phyloP scores from a whole-genome alignment of 768 basidiomycete species.

The Phallus indusiatus region DNA sequence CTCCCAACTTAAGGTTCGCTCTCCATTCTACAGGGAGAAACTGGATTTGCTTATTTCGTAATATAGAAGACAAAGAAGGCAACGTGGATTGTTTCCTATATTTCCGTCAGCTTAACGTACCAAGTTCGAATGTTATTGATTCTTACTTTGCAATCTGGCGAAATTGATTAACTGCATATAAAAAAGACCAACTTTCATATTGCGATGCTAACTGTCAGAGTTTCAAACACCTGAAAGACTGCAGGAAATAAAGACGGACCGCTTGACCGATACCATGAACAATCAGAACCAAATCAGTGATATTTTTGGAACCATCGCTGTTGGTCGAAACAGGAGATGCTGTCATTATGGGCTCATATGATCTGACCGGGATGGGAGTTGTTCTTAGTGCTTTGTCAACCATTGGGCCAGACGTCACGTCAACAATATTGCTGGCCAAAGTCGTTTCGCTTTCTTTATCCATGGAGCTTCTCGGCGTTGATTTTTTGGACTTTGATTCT shows the following conservation, averaged over 20 bases:
- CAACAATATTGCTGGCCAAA: not conserved
- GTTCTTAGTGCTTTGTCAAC: constrained; percentile 25
- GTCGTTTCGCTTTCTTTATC: not conserved
- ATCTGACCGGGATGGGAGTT: constrained; percentile 12
- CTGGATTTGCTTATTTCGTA: constrained; percentile 30
- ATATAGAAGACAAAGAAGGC: constrained; percentile 30
- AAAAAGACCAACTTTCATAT: constrained; percentile 33
- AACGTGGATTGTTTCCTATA: constrained; percentile 26
- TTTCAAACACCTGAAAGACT: not conserved
- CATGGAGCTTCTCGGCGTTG: not conserved
- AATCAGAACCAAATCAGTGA: constrained; percentile 34
- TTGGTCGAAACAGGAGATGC: constrained; percentile 2
- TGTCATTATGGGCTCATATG: not conserved
- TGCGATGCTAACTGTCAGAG: constrained; percentile 22
- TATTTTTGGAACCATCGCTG: constrained; percentile 14
- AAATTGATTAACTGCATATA: constrained; percentile 32
- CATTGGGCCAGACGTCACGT: constrained; percentile 4
- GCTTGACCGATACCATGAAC: constrained; percentile 34
- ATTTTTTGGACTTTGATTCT: constrained; percentile 2
- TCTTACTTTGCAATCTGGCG: constrained; percentile 26
- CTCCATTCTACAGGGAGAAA: constrained; percentile 36
- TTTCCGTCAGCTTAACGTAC: not conserved
- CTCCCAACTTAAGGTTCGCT: constrained; percentile 24
- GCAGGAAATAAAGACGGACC: constrained; percentile 9
- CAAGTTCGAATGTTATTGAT: not conserved